Evolutionary conservation across 2,329 filamentous ascomycete species (phyloP), one percentile per base, ranked within the genome.

Genomic region (Ophiostoma piceae): DNA sequence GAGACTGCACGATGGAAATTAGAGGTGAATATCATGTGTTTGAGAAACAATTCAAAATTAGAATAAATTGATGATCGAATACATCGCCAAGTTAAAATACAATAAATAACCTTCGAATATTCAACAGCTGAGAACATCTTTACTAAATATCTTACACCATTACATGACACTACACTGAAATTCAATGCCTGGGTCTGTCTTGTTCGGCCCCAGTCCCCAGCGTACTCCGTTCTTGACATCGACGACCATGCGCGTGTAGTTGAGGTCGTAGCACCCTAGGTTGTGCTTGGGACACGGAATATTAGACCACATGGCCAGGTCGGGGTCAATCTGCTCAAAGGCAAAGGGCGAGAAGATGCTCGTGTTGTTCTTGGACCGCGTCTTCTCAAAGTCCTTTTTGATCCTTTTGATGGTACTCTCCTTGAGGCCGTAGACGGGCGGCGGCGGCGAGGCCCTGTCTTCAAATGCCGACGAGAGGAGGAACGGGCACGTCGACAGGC

Each of bases 401-500:
- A 69, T 14, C 2, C 22, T 60, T 8, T 51, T 65, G 37, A n/a
- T 14, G 19, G 54, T 41, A n/a, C 26, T 41, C 6, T 7, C 7
- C 35, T 43, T 35, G 6, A 54, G 47, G 29, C 66, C 67, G 12
- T 66, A 69, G 8, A 22, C 51, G n/a, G 47, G 67, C 54, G 51
- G 67, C 9, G 47, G 51, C 6, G 26, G 75, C 71, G 81, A 80
- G 67, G 79, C 75, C 29, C 74, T 70, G 68, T 79, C 79, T 73
- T 79, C 78, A 1, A 12, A 6, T 11, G 65, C 11, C n/a, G 62
- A 47, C 39, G 65, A 41, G 69, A 77, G 76, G 73, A 86, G 83
- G 51, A 70, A 72, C 0, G 77, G 74, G 76, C 85, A 87, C 37
- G 77, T 83, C 71, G 76, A 77, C 77, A 87, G 86, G 71, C 84